phyloP scores from a whole-genome alignment of 768 basidiomycete species.

The Tephrocybe rancida region DNA sequence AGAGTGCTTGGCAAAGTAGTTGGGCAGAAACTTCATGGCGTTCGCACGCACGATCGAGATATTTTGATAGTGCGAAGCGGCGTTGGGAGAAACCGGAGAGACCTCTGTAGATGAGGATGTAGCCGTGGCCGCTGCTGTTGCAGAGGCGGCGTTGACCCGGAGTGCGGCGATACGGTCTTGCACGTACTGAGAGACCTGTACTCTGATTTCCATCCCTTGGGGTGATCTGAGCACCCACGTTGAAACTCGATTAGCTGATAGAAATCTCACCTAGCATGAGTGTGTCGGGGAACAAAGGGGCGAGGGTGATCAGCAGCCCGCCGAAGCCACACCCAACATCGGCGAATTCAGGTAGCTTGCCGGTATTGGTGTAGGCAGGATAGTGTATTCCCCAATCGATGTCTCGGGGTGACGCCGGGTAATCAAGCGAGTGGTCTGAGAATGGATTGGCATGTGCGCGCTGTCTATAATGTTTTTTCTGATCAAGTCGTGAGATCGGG shows the following conservation, averaged over 20 bases:
- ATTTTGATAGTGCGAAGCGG: conserved; percentile 70
- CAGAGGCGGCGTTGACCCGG: conserved; percentile 62
- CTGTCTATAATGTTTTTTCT: conserved; percentile 87
- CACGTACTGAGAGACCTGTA: conserved; percentile 96
- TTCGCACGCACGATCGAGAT: conserved; percentile 94
- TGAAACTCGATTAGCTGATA: conserved; percentile 6
- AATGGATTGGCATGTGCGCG: conserved; percentile 87
- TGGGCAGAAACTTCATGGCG: conserved; percentile 98
- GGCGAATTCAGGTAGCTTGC: conserved; percentile 86
- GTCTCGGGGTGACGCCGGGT: conserved; percentile 72
- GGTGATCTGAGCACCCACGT: conserved; percentile 4
- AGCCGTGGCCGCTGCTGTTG: too few species aligned
- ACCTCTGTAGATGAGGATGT: conserved; percentile 12
- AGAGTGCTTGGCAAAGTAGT: conserved; percentile 91
- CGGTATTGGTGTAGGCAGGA: conserved; percentile 62
- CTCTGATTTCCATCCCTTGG: conserved; percentile 94
- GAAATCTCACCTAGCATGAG: conserved; percentile 85
- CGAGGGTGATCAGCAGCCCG: conserved; percentile 86
- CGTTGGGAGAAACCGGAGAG: too few species aligned
- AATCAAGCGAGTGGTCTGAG: conserved; percentile 86
- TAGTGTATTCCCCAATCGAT: conserved; percentile 88
- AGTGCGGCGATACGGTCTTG: conserved; percentile 92
- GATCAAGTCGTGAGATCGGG: conserved; percentile 5
- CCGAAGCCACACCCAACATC: conserved; percentile 99
- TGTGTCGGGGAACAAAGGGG: conserved; percentile 88